These are phyloP conservation scores for Krasilnikovozyma curviuscula DNA, from an alignment of 768 basidiomycete genomes.

Conservation along the genomic window DNA sequence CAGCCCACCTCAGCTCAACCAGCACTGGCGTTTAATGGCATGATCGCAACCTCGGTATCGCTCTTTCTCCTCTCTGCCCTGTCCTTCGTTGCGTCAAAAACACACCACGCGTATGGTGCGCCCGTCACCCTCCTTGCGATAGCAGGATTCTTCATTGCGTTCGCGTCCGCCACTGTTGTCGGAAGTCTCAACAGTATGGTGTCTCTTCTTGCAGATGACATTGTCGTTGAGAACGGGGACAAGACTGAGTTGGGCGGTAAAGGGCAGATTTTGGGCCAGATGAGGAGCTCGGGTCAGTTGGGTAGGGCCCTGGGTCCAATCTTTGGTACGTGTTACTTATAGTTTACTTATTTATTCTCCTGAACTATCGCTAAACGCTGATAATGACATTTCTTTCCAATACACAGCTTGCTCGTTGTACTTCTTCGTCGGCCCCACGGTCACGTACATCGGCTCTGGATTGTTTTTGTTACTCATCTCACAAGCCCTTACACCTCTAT, in stretches of 20 bases:
- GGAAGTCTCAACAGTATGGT: constrained; percentile 80
- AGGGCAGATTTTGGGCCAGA: constrained; percentile 63
- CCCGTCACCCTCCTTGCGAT: constrained; percentile 24
- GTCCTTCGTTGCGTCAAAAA: constrained; percentile 37
- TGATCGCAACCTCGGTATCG: constrained; percentile 48
- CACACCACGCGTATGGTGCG: constrained; percentile 30
- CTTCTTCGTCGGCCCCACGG: constrained; percentile 16
- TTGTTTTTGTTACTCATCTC: no score
- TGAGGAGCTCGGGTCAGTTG: constrained; percentile 83
- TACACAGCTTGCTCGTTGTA: constrained; percentile 12
- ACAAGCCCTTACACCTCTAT: no score
- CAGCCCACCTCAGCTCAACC: constrained; percentile 32
- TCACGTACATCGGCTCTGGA: constrained; percentile 5
- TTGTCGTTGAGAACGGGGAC: constrained; percentile 30
- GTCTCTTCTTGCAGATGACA: constrained; percentile 73
- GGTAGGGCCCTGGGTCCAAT: constrained; percentile 83
- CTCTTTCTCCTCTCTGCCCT: constrained; percentile 54
- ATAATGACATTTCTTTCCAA: neutral
- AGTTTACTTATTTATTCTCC: neutral
- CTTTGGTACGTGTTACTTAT: constrained; percentile 37
- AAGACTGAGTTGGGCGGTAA: constrained; percentile 40
- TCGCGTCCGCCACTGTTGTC: constrained; percentile 88
- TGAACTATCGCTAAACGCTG: neutral
- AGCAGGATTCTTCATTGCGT: constrained; percentile 72
- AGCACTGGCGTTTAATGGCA: constrained; percentile 63